phyloP scores from a whole-genome alignment of 371 early-diverging fungal genomes.

The Mucor circinelloides region DNA sequence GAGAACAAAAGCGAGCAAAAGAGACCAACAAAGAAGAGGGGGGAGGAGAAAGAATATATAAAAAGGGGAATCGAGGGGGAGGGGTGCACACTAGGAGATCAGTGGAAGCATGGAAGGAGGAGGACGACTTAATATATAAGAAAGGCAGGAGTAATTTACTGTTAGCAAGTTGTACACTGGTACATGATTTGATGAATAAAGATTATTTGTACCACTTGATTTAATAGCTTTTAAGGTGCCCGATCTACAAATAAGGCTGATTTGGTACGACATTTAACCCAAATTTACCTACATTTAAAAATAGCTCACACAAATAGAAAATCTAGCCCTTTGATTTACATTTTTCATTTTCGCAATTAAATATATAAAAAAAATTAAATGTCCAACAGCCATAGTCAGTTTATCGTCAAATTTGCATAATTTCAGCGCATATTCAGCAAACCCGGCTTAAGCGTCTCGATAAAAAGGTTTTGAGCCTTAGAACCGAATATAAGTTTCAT shows the following conservation, averaged over 20 bases:
- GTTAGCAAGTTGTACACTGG: background rate
- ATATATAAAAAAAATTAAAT: background rate
- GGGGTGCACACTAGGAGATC: background rate
- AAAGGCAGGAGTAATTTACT: background rate
- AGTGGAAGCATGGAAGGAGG: background rate
- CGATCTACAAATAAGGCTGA: conserved; percentile 9
- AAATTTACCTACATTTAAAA: background rate
- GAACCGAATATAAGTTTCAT: conserved; percentile 24
- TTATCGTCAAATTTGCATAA: conserved; percentile 41
- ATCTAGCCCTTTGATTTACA: conserved; percentile 5
- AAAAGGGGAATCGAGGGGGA: background rate
- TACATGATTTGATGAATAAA: background rate
- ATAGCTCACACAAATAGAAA: background rate
- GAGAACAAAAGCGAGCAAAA: conserved; percentile 3
- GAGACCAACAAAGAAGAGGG: conserved; percentile 2
- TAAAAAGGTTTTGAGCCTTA: conserved; percentile 18
- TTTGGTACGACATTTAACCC: background rate
- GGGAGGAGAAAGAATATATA: background rate
- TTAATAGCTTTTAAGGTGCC: background rate
- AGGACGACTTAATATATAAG: background rate
- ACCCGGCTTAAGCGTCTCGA: conserved; percentile 42
- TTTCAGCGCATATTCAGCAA: conserved; percentile 43
- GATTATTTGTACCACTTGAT: conserved; percentile 2
- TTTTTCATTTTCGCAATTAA: conserved; percentile 8
- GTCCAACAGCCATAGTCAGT: conserved; percentile 41